phyloP scores from a whole-genome alignment of 805 yeast genomes.

The Candida ovalis region DNA sequence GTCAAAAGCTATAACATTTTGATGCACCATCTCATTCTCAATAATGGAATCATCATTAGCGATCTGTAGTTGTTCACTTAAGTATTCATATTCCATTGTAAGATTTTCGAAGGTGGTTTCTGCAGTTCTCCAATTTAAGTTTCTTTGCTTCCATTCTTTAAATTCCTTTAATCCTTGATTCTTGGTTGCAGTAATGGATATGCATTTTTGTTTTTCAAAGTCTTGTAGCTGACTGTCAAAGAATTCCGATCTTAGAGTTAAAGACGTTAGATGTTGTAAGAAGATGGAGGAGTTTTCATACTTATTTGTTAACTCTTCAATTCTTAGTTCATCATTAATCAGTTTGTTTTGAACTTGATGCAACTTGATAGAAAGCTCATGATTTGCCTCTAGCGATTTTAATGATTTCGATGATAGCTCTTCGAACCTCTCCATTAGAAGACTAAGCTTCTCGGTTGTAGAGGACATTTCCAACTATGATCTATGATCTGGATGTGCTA shows the following conservation, averaged over 20 bases:
- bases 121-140: constrained; percentile 41
- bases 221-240: constrained; percentile 32
- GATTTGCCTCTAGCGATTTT: constrained; percentile 13
- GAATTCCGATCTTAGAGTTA: constrained; percentile 31
- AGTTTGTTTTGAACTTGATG: constrained; percentile 17
- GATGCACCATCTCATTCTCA: neutral
- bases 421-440: constrained; percentile 14
- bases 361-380: constrained; percentile 13
- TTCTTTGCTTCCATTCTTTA: constrained; percentile 29
- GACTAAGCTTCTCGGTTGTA: constrained; percentile 5
- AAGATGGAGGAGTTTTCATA: constrained; percentile 27
- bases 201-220: constrained; percentile 20
- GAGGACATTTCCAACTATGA: constrained; percentile 20
- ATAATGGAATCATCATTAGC: constrained; percentile 15
- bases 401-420: constrained; percentile 15
- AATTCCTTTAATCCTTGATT: constrained; percentile 20
- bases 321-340: constrained; percentile 16
- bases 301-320: constrained; percentile 21
- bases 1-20: constrained; percentile 1
- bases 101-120: constrained; percentile 44
- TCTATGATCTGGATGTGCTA: neutral
- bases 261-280: constrained; percentile 29
- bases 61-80: constrained; percentile 25
- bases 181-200: constrained; percentile 15
- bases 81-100: constrained; percentile 36